Conservation (phyloP, 1,284 basidiomycete genomes). For the Chalciporus sp. region DNA sequence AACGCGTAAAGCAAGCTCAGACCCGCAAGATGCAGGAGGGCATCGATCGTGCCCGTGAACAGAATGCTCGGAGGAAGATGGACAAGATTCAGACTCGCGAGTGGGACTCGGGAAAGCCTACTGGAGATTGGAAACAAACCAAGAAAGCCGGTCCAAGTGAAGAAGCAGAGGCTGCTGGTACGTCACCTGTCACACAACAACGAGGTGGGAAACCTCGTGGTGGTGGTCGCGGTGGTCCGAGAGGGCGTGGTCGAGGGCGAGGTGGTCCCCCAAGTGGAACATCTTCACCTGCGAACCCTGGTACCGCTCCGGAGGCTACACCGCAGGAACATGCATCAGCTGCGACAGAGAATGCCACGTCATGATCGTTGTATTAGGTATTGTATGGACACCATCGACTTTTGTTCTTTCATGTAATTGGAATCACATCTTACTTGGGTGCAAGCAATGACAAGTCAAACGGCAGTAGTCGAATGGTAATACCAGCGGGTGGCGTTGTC, state of each 20-base stretch:
- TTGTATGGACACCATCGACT: neutral
- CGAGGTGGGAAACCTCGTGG: conserved; percentile 34
- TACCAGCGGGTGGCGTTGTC: no score
- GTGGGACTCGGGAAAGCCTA: conserved; percentile 78
- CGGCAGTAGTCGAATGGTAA: no score
- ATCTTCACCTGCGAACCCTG: neutral
- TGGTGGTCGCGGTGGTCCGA: conserved; percentile 30
- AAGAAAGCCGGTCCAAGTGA: conserved; percentile 16
- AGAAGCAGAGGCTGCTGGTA: neutral
- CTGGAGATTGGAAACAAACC: conserved; percentile 43
- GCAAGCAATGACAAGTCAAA: no score
- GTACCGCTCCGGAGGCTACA: neutral
- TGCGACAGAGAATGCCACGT: neutral
- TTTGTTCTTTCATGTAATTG: neutral
- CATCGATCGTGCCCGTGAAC: conserved; percentile 68
- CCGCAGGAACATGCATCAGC: neutral
- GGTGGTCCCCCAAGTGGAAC: conserved; percentile 8
- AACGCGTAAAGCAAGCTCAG: conserved; percentile 55
- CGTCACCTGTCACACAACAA: neutral
- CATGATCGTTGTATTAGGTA: neutral
- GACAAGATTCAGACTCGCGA: conserved; percentile 76
- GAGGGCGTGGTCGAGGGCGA: conserved; percentile 41
- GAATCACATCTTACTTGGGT: neutral
- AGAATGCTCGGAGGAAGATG: conserved; percentile 77
- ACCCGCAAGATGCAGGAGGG: conserved; percentile 65